Percentiles rank a stretch among this genome's conserved stretches.
Evolutionary conservation across 768 basidiomycete genomes (phyloP).

Genomic region (Butyriboletus loyo): DNA sequence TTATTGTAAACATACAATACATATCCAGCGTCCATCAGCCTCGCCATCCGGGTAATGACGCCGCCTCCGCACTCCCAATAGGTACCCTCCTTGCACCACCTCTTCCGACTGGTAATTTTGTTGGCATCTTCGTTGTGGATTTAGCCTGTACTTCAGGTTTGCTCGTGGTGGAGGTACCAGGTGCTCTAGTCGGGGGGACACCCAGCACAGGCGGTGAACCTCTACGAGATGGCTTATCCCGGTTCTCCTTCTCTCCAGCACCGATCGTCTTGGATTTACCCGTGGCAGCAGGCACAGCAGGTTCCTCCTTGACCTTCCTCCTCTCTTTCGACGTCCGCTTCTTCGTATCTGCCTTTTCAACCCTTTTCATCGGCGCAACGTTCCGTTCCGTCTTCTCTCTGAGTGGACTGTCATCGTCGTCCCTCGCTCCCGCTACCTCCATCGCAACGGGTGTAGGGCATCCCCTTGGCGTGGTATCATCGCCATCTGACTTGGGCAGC

Average conservation of each 20-base stretch:
- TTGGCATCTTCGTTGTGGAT: conserved; percentile 8
- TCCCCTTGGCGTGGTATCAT: conserved; percentile 26
- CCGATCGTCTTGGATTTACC: conserved; percentile 32
- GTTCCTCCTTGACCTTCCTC: conserved; percentile 35
- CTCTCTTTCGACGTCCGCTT: conserved; percentile 39
- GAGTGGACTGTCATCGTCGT: conserved; percentile 53
- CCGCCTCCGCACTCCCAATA: conserved; percentile 64
- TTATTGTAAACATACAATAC: conserved; percentile 20
- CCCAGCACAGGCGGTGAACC: conserved; percentile 22
- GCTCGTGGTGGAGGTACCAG: conserved; percentile 1
- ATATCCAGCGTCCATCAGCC: conserved; percentile 29
- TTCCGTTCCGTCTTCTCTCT: conserved; percentile 46
- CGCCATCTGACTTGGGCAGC: not conserved
- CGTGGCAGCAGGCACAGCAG: conserved; percentile 4
- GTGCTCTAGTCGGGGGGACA: conserved; percentile 19
- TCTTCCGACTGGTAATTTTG: conserved; percentile 36
- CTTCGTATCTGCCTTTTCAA: conserved; percentile 18
- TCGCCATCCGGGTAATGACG: conserved; percentile 48
- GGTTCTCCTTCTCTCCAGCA: conserved; percentile 35
- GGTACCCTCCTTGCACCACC: conserved; percentile 64
- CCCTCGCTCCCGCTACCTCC: conserved; percentile 26
- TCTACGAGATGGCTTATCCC: conserved; percentile 33
- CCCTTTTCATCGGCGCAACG: conserved; percentile 4
- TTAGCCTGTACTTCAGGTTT: conserved; percentile 14
- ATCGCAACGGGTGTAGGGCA: conserved; percentile 18